phyloP scores from a whole-genome alignment of 768 basidiomycete species.

The Jaapia argillacea region DNA sequence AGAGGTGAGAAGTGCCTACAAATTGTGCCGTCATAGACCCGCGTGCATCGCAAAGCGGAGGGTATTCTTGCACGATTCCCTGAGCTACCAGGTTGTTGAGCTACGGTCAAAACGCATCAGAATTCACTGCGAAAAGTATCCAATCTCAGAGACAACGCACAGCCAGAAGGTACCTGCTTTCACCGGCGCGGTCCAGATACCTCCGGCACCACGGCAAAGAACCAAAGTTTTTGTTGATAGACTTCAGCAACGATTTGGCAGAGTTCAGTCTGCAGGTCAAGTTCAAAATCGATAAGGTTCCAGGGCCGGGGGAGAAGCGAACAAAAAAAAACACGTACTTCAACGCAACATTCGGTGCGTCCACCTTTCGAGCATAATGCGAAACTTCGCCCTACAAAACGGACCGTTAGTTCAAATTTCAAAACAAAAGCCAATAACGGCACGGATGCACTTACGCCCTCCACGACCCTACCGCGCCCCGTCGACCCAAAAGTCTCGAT shows the following conservation, averaged over 20 bases:
- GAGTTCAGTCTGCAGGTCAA: slow-evolving; percentile 51
- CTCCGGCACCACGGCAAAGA: slow-evolving; percentile 93
- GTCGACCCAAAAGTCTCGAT: slow-evolving; percentile 99
- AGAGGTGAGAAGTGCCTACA: slow-evolving; percentile 29
- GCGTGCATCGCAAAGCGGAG: slow-evolving; percentile 76
- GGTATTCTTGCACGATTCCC: slow-evolving; percentile 87
- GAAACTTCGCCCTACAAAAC: slow-evolving; percentile 74
- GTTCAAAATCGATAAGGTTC: slow-evolving; percentile 3
- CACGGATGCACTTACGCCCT: slow-evolving; percentile 40
- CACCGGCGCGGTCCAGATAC: slow-evolving; percentile 88
- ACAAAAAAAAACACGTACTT: slow-evolving; percentile 36
- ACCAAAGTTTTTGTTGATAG: slow-evolving; percentile 89
- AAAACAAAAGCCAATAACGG: not conserved
- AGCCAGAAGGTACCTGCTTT: slow-evolving; percentile 88
- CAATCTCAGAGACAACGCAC: slow-evolving; percentile 34
- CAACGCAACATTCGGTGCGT: slow-evolving; percentile 65
- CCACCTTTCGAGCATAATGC: slow-evolving; percentile 73
- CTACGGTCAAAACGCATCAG: slow-evolving; percentile 27
- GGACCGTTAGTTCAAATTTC: slow-evolving; percentile 4
- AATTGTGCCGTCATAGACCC: slow-evolving; percentile 95
- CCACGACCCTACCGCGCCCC: slow-evolving; percentile 79
- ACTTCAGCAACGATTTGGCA: slow-evolving; percentile 77
- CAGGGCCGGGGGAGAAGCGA: not conserved
- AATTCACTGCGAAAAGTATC: not conserved
- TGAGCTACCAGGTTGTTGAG: slow-evolving; percentile 84